phyloP scores from a whole-genome alignment of 1,284 basidiomycete species.

The Puccinia coronata region DNA sequence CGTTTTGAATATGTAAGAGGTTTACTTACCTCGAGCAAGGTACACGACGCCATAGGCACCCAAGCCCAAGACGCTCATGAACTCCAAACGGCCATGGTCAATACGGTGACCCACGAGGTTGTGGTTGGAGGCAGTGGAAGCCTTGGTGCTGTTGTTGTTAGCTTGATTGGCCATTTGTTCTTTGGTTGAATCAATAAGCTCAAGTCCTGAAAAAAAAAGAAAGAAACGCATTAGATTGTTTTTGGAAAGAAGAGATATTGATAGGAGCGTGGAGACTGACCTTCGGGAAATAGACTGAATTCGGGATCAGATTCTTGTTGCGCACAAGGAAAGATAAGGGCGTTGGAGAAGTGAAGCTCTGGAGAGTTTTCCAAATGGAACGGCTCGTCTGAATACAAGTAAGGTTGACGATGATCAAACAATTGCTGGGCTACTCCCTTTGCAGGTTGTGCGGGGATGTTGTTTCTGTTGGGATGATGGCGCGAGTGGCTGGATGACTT shows the following conservation, averaged over 20 bases:
- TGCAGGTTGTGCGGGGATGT: not conserved
- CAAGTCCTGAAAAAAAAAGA: slow-evolving; percentile 18
- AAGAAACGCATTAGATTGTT: not conserved
- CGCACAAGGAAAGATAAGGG: slow-evolving; percentile 35
- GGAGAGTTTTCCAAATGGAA: slow-evolving; percentile 43
- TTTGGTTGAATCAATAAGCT: slow-evolving; percentile 23
- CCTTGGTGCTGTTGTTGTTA: slow-evolving; percentile 10
- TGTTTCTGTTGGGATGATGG: not conserved
- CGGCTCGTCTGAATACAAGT: slow-evolving; percentile 33
- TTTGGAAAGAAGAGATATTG: not conserved
- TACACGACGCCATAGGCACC: slow-evolving; percentile 97
- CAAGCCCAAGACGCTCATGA: slow-evolving; percentile 84
- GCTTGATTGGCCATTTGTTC: slow-evolving; percentile 39
- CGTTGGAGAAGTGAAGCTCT: slow-evolving; percentile 21
- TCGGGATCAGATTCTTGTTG: slow-evolving; percentile 40
- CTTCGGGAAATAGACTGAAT: slow-evolving; percentile 33
- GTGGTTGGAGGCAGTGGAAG: slow-evolving; percentile 50
- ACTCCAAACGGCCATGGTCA: slow-evolving; percentile 67
- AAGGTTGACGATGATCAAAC: slow-evolving; percentile 37
- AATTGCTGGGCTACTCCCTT: not conserved
- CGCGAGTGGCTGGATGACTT: not conserved
- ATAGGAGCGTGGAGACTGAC: not conserved
- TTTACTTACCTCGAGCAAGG: slow-evolving; percentile 68
- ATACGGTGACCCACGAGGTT: slow-evolving; percentile 60
- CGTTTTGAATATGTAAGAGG: slow-evolving; percentile 60